Base-by-base conservation (phyloP, 2,329 filamentous ascomycete genomes). In the Colletotrichum sp. region DNA sequence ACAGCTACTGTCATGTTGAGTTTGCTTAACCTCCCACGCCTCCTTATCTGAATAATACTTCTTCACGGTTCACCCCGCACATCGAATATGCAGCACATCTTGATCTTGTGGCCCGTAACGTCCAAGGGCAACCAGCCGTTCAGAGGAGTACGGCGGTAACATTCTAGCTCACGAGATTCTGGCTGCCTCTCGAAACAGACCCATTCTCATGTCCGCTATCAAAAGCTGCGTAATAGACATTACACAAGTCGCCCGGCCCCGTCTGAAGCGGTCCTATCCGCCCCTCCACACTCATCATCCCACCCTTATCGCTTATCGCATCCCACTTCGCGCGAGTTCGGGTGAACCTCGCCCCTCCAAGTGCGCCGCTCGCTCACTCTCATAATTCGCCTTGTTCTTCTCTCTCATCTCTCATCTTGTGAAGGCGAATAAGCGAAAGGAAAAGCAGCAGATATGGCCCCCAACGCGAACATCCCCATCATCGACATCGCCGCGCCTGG, bases 401-500 rank as follows among this genome's bases (percentile, higher is more conserved):
- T 12, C 52, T 12, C 19, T 25, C 39, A n/a, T 34, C 7, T 69
- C 27, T 39, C 3, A 8, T 27, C 55, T 2, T 25, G 39, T 22
- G 30, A 29, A 16, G 27, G 27, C 22, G 32, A 52, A 16, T 22
- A 11, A 63, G 57, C 19, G 12, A 34, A 32, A 62, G 4, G 5
- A 49, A 27, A 16, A 15, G 15, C 6, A 29, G 25, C 5, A n/a
- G 78, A 32, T 29, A 85, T 84, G 82, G 72, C 82, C 4, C 72
- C 78, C 13, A 78, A 80, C 32, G 87, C 89, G 27, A 83, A 86
- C 4, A 96, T 98, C 52, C 96, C 96, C 27, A 88, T 98, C 69
- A 95, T 99, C 80, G 94, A 98, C 83, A 93, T 98, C 78, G 93
- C 92, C 6, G 88, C 90, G 22, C 87, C 89, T 7, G 88, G 89